Evolutionary conservation across 371 early-diverging fungal species (phyloP).

Genomic region (Mortierella sp.): DNA sequence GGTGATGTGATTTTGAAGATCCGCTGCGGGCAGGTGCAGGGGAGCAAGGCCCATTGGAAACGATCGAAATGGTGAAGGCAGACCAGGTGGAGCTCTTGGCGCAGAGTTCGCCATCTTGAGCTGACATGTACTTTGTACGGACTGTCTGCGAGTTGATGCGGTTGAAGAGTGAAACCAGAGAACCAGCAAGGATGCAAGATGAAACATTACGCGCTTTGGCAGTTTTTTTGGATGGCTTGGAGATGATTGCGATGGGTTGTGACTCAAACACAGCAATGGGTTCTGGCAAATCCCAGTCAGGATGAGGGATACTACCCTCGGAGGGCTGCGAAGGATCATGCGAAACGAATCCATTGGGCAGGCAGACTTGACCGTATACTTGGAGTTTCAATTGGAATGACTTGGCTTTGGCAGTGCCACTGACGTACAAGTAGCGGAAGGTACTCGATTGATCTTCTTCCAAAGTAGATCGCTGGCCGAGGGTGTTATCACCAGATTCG

Average conservation of each 20-base stretch:
- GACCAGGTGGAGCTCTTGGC: slow-evolving; percentile 83
- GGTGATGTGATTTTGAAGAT: slow-evolving; percentile 37
- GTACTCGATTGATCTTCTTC: slow-evolving; percentile 67
- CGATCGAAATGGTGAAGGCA: slow-evolving; percentile 76
- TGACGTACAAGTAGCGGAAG: slow-evolving; percentile 78
- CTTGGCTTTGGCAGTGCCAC: slow-evolving; percentile 82
- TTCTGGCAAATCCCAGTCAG: slow-evolving; percentile 30
- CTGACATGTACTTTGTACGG: slow-evolving; percentile 80
- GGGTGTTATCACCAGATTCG: slow-evolving; percentile 61
- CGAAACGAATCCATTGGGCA: slow-evolving; percentile 74
- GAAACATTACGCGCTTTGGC: slow-evolving; percentile 80
- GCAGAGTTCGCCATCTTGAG: slow-evolving; percentile 65
- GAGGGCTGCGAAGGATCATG: slow-evolving; percentile 51
- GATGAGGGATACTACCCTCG: slow-evolving; percentile 42
- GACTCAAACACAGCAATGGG: slow-evolving; percentile 72
- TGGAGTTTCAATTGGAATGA: slow-evolving; percentile 75
- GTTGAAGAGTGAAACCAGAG: slow-evolving; percentile 53
- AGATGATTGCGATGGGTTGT: slow-evolving; percentile 79
- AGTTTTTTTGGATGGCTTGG: slow-evolving; percentile 88
- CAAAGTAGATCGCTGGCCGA: slow-evolving; percentile 64
- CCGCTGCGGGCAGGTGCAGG: slow-evolving; percentile 24
- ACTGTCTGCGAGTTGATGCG: slow-evolving; percentile 80
- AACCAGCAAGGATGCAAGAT: slow-evolving; percentile 75
- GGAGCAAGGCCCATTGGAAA: slow-evolving; percentile 44
- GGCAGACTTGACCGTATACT: slow-evolving; percentile 57